These are phyloP conservation scores for Morella rubra DNA, from an alignment of 306 rosid species.

Conservation along the genomic window DNA sequence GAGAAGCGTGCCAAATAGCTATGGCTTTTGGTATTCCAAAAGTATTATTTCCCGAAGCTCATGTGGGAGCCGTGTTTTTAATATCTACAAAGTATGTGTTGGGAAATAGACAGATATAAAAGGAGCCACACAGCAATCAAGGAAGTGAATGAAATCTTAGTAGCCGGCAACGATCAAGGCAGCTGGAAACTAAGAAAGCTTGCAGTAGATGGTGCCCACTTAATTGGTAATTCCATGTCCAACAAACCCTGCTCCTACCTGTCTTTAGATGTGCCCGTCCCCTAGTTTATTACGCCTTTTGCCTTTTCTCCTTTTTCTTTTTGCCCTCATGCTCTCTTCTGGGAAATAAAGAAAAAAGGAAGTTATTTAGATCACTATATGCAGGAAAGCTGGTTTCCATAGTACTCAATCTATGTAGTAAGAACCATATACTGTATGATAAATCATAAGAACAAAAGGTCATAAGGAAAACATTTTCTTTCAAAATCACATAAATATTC, in stretches of 20 bases:
- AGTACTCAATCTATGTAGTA: not conserved
- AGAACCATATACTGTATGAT: not conserved
- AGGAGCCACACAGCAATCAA: not conserved
- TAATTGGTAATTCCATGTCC: not conserved
- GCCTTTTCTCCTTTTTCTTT: not conserved
- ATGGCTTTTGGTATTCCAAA: too few relatives aligned
- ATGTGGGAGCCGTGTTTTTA: too few relatives aligned
- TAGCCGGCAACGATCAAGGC: not conserved
- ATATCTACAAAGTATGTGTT: not conserved
- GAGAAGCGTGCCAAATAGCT: too few relatives aligned
- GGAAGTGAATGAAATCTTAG: not conserved
- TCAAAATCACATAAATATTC: not conserved
- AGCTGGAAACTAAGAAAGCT: not conserved
- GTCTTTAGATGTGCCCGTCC: not conserved
- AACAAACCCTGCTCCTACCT: not conserved
- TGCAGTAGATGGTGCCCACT: not conserved
- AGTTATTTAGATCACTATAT: not conserved
- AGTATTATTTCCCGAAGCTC: too few relatives aligned
- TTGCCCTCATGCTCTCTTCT: constrained; percentile 3
- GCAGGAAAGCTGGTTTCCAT: not conserved
- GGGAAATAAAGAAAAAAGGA: not conserved
- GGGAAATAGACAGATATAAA: not conserved
- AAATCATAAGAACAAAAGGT: constrained; percentile 1
- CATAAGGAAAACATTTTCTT: too few relatives aligned
- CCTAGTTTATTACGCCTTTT: constrained; percentile 8